Evolutionary conservation across 257 asterid genomes (phyloP).

Genomic region (Cordia subcordata): DNA sequence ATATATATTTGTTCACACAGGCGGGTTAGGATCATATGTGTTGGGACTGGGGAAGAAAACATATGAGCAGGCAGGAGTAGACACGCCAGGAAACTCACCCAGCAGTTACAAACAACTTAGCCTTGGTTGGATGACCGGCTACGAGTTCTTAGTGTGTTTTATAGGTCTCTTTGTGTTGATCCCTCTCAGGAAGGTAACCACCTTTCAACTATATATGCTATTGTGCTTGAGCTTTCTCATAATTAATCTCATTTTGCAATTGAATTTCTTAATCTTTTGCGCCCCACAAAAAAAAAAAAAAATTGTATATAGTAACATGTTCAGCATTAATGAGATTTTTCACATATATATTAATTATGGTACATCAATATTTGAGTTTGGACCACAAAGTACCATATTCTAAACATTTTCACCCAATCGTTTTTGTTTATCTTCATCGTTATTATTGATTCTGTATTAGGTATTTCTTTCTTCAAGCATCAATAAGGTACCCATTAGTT

Average conservation of each 20-base stretch:
- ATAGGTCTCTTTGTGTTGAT: slow-evolving; percentile 76
- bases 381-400: too few relatives aligned
- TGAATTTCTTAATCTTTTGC: neutral
- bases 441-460: too few relatives aligned
- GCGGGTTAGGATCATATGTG: slow-evolving; percentile 83
- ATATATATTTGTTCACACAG: slow-evolving; percentile 20
- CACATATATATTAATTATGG: too few relatives aligned
- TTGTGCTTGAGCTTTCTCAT: neutral
- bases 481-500: too few relatives aligned
- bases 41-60: slow-evolving; percentile 75
- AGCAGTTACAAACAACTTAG: slow-evolving; percentile 71
- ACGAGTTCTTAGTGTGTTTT: slow-evolving; percentile 62
- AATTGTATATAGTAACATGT: too few relatives aligned
- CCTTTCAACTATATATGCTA: neutral
- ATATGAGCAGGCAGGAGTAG: slow-evolving; percentile 62
- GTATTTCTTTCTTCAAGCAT: too few relatives aligned
- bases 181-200: slow-evolving; percentile 78
- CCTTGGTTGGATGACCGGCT: slow-evolving; percentile 84
- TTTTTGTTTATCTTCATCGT: too few relatives aligned
- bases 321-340: too few relatives aligned
- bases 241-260: neutral
- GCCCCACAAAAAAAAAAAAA: too few relatives aligned
- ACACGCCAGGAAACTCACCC: slow-evolving; percentile 47
- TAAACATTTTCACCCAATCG: too few relatives aligned
- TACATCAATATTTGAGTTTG: too few relatives aligned